A percentile compares a stretch with the other conserved stretches of the same genome.
phyloP scores from a whole-genome alignment of 2,329 filamentous ascomycete genomes.

The Paecilomyces sp. region DNA sequence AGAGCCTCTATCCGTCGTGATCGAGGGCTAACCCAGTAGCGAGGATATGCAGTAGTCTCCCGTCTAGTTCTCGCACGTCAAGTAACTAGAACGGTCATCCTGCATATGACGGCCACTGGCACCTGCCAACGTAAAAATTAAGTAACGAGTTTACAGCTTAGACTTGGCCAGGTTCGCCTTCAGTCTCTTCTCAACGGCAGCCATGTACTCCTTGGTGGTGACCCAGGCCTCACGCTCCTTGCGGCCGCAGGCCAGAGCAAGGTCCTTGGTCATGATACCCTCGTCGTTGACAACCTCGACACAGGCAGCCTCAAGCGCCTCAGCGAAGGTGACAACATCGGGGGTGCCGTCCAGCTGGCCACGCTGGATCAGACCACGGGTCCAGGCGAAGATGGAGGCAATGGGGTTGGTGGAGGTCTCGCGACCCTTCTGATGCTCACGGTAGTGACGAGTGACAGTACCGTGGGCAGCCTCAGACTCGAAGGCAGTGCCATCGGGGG shows the following conservation, averaged over 20 bases:
- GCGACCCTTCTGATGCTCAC: constrained; percentile 95
- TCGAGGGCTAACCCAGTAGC: not conserved
- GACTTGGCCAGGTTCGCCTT: constrained; percentile 57
- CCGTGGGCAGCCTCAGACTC: constrained; percentile 97
- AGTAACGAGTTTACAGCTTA: constrained; percentile 20
- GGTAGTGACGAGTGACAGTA: constrained; percentile 96
- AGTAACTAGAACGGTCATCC: not conserved
- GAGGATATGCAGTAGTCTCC: not conserved
- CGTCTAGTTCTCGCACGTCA: not conserved
- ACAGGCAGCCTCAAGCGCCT: constrained; percentile 86
- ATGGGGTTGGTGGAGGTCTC: constrained; percentile 99
- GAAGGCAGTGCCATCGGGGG: constrained; percentile 92
- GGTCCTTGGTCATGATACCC: constrained; percentile 98
- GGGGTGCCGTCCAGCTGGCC: constrained; percentile 90
- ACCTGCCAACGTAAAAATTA: not conserved
- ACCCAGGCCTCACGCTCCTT: constrained; percentile 78
- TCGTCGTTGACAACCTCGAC: constrained; percentile 90
- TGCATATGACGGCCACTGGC: not conserved
- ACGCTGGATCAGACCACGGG: constrained; percentile 84
- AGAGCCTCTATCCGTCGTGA: not conserved
- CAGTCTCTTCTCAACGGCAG: constrained; percentile 84
- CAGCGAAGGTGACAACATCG: constrained; percentile 83
- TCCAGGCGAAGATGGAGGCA: constrained; percentile 98
- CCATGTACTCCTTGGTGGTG: constrained; percentile 84
- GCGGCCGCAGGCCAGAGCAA: constrained; percentile 91